Base-by-base conservation (phyloP, 495 filamentous ascomycete genomes). In the Penicillium manginii region DNA sequence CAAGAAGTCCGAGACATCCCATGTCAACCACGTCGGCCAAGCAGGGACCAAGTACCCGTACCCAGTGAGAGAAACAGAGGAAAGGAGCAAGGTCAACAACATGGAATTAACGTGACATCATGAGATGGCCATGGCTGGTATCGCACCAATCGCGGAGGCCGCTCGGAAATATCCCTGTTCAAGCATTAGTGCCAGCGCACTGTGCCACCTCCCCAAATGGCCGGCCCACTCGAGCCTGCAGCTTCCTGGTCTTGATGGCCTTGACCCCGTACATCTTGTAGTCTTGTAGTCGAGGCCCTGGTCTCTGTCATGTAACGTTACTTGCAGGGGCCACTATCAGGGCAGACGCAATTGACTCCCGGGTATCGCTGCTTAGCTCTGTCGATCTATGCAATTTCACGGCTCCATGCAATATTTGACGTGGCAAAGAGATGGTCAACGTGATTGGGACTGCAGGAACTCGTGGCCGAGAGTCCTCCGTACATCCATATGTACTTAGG, bases 301-400 rank as follows among this genome's bases (percentile, higher is more conserved):
- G 26, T 29, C 35, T 51, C 57, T 26, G 56, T 40, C 58, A 63
- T 66, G 66, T 65, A 69, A 69, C 66, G 55, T 66, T 57, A 66
- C 63, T 54, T 63, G 54, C 65, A 62, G 55, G 17, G 40, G 29
- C 19, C 52, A 61, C 54, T 32, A 52, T 51, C 59, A 54, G 47
- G 17, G 22, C 33, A 37, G 19, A 18, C 47, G 33, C 57, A 63
- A 56, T 56, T 57, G 53, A 59, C 42, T 63, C 43, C 43, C 52
- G 48, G 46, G 45, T 46, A 60, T 37, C 12, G 22, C 46, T 37
- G 31, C 5, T 40, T 31, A 61, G 58, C 47, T 40, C 22, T 40
- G 50, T 39, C 45, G 45, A 47, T 47, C 45, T 47, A 47, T 47
- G 45, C 45, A 47, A 22, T 26, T 22, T n/a, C 18, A 47, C 14